Evolutionary conservation across 75 land plant genomes (phyloP).

Genomic region (Pinus taeda): DNA sequence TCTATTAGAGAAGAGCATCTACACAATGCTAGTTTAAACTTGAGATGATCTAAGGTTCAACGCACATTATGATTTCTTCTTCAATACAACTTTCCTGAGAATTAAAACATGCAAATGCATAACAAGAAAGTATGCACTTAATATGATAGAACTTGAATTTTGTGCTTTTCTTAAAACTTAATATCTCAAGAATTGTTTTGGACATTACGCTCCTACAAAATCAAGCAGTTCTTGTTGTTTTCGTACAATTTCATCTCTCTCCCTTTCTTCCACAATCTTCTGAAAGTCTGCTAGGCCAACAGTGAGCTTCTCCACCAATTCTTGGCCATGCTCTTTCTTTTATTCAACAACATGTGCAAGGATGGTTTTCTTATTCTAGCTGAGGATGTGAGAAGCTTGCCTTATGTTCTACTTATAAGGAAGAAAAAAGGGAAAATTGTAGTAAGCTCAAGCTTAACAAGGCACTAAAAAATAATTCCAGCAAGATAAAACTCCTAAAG

Average conservation of each 20-base stretch:
- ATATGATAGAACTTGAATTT: neutral
- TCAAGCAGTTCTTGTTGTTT: conserved; percentile 89
- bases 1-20: no score
- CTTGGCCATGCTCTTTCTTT: conserved; percentile 77
- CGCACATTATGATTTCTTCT: neutral
- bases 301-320: conserved; percentile 62
- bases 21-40: no score
- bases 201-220: neutral
- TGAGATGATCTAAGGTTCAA: neutral
- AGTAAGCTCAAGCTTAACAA: neutral
- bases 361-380: conserved; percentile 63
- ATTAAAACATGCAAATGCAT: no score
- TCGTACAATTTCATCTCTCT: conserved; percentile 66
- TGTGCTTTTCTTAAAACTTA: neutral
- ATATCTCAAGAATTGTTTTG: neutral
- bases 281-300: conserved; percentile 13
- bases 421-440: neutral
- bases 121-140: neutral
- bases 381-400: conserved; percentile 87
- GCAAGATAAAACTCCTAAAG: no score
- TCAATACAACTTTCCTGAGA: no score
- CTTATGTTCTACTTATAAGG: conserved; percentile 38
- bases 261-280: conserved; percentile 65
- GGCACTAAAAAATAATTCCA: neutral
- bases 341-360: conserved; percentile 68